phyloP scores from a whole-genome alignment of 306 rosid species.

The Corylus avellana region DNA sequence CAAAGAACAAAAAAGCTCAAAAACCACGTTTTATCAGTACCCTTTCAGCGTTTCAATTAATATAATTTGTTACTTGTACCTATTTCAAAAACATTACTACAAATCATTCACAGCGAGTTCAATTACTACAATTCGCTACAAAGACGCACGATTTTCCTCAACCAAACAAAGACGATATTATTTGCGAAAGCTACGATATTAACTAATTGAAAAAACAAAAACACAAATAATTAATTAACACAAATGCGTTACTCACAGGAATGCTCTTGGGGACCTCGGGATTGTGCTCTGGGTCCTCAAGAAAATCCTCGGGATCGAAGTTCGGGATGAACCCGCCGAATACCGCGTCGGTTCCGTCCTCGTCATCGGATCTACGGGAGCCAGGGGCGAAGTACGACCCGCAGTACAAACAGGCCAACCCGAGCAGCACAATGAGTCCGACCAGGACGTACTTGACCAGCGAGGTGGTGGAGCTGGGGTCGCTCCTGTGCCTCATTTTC shows the following conservation, averaged over 20 bases:
- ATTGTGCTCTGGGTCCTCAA: slow-evolving; percentile 30
- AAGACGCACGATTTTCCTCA: not conserved
- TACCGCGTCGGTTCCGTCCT: slow-evolving; percentile 30
- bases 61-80: not conserved
- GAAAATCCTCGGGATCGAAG: slow-evolving; percentile 38
- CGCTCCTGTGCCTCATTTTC: slow-evolving; percentile 45
- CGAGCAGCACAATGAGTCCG: slow-evolving; percentile 35
- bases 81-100: not conserved
- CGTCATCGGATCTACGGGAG: slow-evolving; percentile 44
- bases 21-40: not conserved
- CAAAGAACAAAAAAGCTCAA: not conserved
- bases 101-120: not conserved
- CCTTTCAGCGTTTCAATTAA: not conserved
- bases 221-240: not conserved
- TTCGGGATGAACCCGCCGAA: slow-evolving; percentile 17
- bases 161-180: not conserved
- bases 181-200: not conserved
- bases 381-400: slow-evolving; percentile 56
- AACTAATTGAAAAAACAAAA: not conserved
- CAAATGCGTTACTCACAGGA: slow-evolving; percentile 32
- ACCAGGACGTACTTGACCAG: slow-evolving; percentile 32
- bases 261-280: slow-evolving; percentile 42
- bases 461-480: slow-evolving; percentile 25
- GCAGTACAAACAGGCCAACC: slow-evolving; percentile 43
- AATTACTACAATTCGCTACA: not conserved